These are phyloP conservation scores for Fusarium sp. DNA, from an alignment of 2,329 filamentous ascomycete genomes.

Conservation along the genomic window DNA sequence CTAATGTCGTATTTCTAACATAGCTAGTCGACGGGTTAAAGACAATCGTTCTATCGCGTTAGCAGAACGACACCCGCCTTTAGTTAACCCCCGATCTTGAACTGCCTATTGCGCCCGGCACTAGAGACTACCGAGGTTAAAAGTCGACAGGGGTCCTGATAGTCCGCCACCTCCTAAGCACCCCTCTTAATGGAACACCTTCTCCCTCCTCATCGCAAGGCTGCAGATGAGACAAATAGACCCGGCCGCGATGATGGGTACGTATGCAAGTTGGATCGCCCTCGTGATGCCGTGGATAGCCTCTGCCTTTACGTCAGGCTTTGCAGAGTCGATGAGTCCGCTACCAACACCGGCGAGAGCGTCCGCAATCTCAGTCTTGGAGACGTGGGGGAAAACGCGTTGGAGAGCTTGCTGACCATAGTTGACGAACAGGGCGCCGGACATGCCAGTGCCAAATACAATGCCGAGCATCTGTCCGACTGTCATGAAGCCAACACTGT, in stretches of 20 bases:
- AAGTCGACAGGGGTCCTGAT: too few species aligned
- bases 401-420: conserved; percentile 8
- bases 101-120: too few species aligned
- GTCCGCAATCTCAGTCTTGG: not conserved
- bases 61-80: too few species aligned
- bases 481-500: conserved; percentile 19
- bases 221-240: conserved; percentile 9
- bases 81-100: too few species aligned
- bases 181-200: not conserved
- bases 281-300: conserved; percentile 14
- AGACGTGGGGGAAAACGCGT: not conserved
- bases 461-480: conserved; percentile 17
- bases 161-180: rapidly evolving
- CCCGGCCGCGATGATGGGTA: conserved; percentile 11
- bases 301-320: not conserved
- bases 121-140: too few species aligned
- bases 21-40: not conserved
- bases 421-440: conserved; percentile 1
- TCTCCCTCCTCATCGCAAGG: not conserved
- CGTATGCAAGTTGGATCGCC: conserved; percentile 8
- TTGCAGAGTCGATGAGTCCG: not conserved
- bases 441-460: conserved; percentile 14
- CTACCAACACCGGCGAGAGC: conserved; percentile 6
- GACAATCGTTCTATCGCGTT: not conserved
- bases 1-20: not conserved